Base-by-base conservation (phyloP, 2,329 filamentous ascomycete species). In the Cladophialophora exuberans region DNA sequence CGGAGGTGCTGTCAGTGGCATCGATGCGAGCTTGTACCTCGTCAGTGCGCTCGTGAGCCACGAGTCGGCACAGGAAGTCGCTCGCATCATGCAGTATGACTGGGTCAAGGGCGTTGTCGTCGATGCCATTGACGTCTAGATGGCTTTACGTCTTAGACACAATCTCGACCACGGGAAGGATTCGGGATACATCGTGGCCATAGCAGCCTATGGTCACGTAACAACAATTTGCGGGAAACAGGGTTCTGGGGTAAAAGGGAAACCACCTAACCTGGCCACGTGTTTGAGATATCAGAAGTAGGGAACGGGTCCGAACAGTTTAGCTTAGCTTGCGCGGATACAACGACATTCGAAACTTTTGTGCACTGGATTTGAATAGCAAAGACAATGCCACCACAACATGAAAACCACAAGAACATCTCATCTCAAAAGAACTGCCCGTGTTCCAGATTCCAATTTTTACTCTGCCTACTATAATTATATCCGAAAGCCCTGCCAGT, bases 1-100 rank as follows among this genome's bases (percentile, higher is more conserved):
- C 62, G 89, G 89, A 63, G 90, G 90, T 62, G 79, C 90, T 64
- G 87, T 85, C 69, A 85, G 87, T 73, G 90, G 90, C 69, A 78
- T 95, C 52, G 90, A 96, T 78, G 90, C 90, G 52, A 80, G 87
- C 64, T 76, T 95, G 76, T 94, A 96, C 77, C 80, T 96, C 69
- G 86, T 95, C 72, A 88, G 87, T 72, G 89, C 90, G 64, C 76
- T 95, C 71, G 89, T 93, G 45, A 88, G 85, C 57, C 84, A 90
- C 67, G 88, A 89, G 50, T 80, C 85, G 57, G 89, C 90, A 60
- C 81, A 84, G 55, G 88, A 93, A 74, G 85, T 89, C 62, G 86
- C 88, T 67, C 82, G 86, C 61, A 65, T 82, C 63, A 84, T 94
- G 79, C 88, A 93, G 76, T 89, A 92, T 79, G 84, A 81, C 68